Evolutionary conservation across 2,329 filamentous ascomycete species (phyloP).

Genomic region (Epicoccum sorghinum): DNA sequence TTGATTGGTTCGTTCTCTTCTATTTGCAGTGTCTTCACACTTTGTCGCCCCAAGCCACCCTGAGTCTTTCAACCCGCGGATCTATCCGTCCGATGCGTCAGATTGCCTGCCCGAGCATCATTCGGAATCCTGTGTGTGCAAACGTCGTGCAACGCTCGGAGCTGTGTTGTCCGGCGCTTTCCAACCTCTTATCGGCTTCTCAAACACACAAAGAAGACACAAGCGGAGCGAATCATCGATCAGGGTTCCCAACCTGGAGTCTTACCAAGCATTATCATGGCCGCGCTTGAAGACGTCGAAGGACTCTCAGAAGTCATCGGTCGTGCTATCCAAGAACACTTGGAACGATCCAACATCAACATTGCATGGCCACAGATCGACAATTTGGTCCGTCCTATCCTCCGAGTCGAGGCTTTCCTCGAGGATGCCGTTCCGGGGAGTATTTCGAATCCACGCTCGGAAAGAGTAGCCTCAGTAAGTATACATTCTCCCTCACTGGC

Average conservation of each 20-base stretch:
- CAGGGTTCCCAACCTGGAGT: background rate
- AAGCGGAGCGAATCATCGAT: background rate
- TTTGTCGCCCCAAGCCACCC: background rate
- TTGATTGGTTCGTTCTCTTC: background rate
- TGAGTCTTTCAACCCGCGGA: background rate
- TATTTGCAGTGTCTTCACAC: background rate
- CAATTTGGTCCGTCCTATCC: conserved; percentile 28
- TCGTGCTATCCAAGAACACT: conserved; percentile 37
- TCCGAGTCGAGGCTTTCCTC: conserved; percentile 41
- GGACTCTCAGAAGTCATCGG: conserved; percentile 40
- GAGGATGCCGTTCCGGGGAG: conserved; percentile 31
- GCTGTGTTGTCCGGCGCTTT: background rate
- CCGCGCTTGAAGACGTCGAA: conserved; percentile 27
- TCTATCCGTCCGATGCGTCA: background rate
- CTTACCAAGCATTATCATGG: conserved; percentile 18
- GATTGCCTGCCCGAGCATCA: conserved; percentile 11
- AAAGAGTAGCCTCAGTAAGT: conserved; percentile 39
- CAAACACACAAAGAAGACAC: background rate
- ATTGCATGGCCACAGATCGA: conserved; percentile 35
- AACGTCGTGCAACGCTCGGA: background rate
- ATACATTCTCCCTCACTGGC: background rate
- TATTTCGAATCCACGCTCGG: conserved; percentile 21
- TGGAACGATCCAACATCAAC: conserved; percentile 31
- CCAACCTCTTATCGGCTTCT: background rate
- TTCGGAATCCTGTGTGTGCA: background rate